phyloP scores from a whole-genome alignment of 306 rosid species.

The Fagus sylvatica region DNA sequence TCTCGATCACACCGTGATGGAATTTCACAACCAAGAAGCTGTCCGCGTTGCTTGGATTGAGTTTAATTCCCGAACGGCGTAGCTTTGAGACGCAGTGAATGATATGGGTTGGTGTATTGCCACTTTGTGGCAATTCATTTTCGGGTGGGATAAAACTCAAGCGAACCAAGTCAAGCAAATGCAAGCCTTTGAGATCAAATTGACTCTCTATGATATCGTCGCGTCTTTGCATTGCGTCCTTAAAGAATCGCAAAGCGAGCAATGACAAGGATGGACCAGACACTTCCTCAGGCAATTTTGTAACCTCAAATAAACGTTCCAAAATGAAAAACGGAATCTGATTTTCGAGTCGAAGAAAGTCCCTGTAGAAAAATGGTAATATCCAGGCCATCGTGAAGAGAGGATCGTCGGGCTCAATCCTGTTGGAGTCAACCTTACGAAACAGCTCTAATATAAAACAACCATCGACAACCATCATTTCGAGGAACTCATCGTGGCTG shows the following conservation, averaged over 20 bases:
- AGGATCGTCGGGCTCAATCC: neutral
- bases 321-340: neutral
- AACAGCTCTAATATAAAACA: neutral
- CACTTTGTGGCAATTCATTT: neutral
- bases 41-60: neutral
- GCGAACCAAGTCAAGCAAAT: neutral
- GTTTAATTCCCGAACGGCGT: neutral
- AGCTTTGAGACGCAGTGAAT: neutral
- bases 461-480: neutral
- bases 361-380: neutral
- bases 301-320: neutral
- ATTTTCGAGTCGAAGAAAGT: conserved; percentile 1
- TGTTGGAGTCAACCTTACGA: neutral
- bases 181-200: neutral
- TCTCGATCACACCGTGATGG: neutral
- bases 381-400: neutral
- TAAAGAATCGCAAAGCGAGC: conserved; percentile 2
- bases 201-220: neutral
- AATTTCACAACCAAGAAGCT: neutral
- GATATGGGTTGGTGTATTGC: neutral
- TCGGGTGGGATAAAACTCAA: neutral
- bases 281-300: neutral
- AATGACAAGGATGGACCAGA: neutral
- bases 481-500: neutral
- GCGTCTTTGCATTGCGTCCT: neutral